Conservation (phyloP, 2,329 filamentous ascomycete species). For the Dryadomyces quercivorus region DNA sequence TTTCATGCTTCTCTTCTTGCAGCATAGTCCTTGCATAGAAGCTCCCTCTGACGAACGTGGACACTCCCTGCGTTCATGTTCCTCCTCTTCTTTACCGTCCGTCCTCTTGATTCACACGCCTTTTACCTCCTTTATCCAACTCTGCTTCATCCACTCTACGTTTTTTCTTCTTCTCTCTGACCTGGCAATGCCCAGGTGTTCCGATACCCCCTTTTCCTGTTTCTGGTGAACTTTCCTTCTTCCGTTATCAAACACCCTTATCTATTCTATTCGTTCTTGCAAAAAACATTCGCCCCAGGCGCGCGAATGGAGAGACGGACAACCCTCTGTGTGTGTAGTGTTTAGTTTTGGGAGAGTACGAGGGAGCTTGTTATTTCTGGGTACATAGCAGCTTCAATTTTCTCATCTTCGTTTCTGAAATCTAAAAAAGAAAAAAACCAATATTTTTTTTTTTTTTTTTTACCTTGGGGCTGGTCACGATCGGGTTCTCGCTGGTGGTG, state of each 20-base stretch:
- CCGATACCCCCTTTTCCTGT: conserved; percentile 7
- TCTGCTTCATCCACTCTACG: not conserved
- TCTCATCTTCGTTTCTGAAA: not conserved
- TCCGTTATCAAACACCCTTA: not conserved
- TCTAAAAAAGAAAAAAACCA: not conserved
- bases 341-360: not conserved
- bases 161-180: not conserved
- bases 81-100: not conserved
- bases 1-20: not conserved
- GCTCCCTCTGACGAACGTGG: not conserved
- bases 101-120: not conserved
- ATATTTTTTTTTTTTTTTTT: not conserved
- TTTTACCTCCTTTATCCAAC: not conserved
- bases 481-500: not conserved
- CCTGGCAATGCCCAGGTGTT: conserved; percentile 1
- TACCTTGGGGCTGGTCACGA: not conserved
- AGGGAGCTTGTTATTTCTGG: not conserved
- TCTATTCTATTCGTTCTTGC: not conserved
- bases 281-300: conserved; percentile 3
- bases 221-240: not conserved
- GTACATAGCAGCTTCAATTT: not conserved
- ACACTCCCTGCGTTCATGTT: not conserved
- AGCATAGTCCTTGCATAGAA: not conserved
- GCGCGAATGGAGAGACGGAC: conserved; percentile 3
- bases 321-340: not conserved